A percentile compares a stretch with the other conserved stretches of the same genome.
Evolutionary conservation across 352 stramenopile genomes (phyloP).

Genomic region (Thalassiosira livingstoniorum): DNA sequence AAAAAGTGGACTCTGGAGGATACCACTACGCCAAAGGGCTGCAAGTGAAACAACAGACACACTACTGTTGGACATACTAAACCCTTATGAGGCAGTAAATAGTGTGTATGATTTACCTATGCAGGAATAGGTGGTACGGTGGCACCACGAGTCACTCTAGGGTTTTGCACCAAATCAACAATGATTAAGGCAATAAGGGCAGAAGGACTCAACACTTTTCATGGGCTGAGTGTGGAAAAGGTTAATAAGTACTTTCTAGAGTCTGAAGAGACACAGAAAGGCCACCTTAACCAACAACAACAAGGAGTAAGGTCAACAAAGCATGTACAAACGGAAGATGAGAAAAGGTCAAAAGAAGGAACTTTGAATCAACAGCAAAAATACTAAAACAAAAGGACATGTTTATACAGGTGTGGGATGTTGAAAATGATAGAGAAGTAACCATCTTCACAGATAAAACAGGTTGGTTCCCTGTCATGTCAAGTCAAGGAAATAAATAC

Average conservation of each 20-base stretch:
- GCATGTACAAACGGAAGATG: no score
- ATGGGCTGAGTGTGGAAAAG: conserved; percentile 1
- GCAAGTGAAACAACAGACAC: background rate
- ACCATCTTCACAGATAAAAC: no score
- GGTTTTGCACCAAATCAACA: no score
- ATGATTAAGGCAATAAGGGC: no score
- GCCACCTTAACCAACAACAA: conserved; percentile 10
- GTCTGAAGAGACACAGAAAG: conserved; percentile 3
- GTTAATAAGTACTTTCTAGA: conserved; percentile 1
- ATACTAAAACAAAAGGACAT: background rate
- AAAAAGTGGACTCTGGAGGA: background rate
- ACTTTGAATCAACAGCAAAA: background rate
- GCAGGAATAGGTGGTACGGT: conserved; percentile 1
- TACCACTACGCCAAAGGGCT: no score
- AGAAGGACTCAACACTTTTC: background rate
- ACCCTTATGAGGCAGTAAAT: background rate
- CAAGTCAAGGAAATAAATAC: conserved; percentile 54
- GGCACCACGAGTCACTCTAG: background rate
- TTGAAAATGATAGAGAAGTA: no score
- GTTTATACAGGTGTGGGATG: background rate
- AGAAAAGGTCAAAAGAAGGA: no score
- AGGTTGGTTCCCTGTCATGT: conserved; percentile 46
- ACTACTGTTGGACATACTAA: background rate
- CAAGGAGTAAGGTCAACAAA: conserved; percentile 1
- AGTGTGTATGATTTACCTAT: conserved; percentile 21